Conservation (phyloP, 441 rosid species). For the Populus trichocarpa region DNA sequence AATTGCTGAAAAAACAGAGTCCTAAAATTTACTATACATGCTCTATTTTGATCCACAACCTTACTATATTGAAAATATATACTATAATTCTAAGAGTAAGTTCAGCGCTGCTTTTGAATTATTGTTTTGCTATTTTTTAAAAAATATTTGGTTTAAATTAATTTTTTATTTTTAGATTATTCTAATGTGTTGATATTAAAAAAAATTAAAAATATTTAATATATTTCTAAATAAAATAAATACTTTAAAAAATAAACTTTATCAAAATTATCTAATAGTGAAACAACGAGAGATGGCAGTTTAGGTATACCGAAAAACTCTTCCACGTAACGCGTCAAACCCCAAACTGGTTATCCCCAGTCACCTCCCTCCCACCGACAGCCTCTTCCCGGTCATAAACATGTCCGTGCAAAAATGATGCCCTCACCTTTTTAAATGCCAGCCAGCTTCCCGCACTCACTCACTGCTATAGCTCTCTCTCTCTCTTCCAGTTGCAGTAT, state of each 20-base stretch:
- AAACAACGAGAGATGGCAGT: not conserved
- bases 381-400: constrained; percentile 20
- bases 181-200: too few relatives aligned
- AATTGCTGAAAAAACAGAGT: too few relatives aligned
- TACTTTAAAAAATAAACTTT: too few relatives aligned
- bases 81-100: too few relatives aligned
- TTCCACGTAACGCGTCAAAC: constrained; percentile 3
- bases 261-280: too few relatives aligned
- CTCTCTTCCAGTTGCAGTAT: not conserved
- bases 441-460: constrained; percentile 8
- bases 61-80: not conserved
- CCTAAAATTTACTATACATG: too few relatives aligned
- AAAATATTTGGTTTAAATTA: too few relatives aligned
- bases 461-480: not conserved
- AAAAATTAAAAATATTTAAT: too few relatives aligned
- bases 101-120: too few relatives aligned
- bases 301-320: constrained; percentile 19
- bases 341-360: constrained; percentile 30
- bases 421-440: constrained; percentile 14
- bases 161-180: too few relatives aligned
- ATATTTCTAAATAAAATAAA: too few relatives aligned
- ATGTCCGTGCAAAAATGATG: not conserved
- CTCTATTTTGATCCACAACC: not conserved
- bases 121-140: too few relatives aligned
- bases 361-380: constrained; percentile 36